Base-by-base conservation (phyloP, 768 basidiomycete genomes). In the Macrolepiota fuliginosa region DNA sequence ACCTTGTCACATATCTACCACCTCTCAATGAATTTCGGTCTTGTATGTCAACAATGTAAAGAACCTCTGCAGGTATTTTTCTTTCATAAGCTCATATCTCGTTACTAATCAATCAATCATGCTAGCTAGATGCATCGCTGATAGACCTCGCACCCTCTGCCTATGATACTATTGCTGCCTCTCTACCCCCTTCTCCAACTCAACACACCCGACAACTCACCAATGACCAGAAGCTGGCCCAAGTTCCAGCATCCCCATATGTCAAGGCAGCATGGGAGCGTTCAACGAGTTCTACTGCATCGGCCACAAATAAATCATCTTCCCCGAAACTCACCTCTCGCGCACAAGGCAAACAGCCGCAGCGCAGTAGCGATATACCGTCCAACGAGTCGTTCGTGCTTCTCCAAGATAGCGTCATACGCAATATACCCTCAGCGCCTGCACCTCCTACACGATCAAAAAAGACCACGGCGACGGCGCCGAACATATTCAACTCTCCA, bases 41-140 rank as follows among this genome's bases (percentile, higher is more conserved):
- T 79, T 36, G 81, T 90, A 53, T 94, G 92, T 68, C 92, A 94
- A 70, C 92, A 94, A 75, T 94, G 92, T 80, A 94, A 93, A 75
- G 91, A 96, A 69, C 92, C 92, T 5, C 76, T 97, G 36, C 89
- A 94, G 83, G 90, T 90, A 72, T 62, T 65, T 73, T 54, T 50
- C 24, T 37, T 42, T 27, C 46, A 57, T 40, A 50, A 9, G 19
- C 49, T 3, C 46, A 58, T 39, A 54, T 54, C 35, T 67, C 55
- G 51, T 59, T 27, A 62, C 62, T 66, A 49, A 68, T 57, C 58
- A 54, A 61, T 56, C 58, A 54, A 61, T 56, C 55, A 58, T 65
- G 58, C 55, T 68, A 92, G 85, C 83, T 94, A 66, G 96, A 98
- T 79, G 89, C 87, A n/a, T 95, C 94, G n/a, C 79, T 97, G 13